phyloP scores from a whole-genome alignment of 2,329 filamentous ascomycete species.

The Colletotrichum sp. region DNA sequence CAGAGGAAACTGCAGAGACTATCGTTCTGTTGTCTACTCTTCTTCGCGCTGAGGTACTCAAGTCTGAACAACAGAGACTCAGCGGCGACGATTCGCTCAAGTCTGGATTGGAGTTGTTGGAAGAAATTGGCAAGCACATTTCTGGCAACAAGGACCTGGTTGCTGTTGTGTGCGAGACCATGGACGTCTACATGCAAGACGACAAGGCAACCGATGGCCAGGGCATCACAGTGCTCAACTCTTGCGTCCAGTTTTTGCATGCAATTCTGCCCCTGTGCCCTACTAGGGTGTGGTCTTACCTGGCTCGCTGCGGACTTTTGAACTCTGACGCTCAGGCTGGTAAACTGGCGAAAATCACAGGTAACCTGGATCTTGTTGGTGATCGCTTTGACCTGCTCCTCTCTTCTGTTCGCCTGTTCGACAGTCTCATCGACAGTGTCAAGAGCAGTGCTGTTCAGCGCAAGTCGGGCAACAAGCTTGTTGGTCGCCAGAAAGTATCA shows the following conservation, averaged over 20 bases:
- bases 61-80: constrained; percentile 25
- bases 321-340: constrained; percentile 78
- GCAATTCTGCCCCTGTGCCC: constrained; percentile 76
- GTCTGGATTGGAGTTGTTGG: constrained; percentile 53
- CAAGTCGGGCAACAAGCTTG: constrained; percentile 57
- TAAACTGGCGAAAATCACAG: constrained; percentile 77
- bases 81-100: constrained; percentile 25
- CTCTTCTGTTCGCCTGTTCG: constrained; percentile 75
- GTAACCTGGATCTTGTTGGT: constrained; percentile 78
- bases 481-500: constrained; percentile 47
- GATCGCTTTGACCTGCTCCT: constrained; percentile 80
- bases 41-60: constrained; percentile 57
- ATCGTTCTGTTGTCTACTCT: constrained; percentile 76
- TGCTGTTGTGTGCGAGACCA: constrained; percentile 80
- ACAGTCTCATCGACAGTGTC: constrained; percentile 76
- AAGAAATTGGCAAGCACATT: constrained; percentile 59
- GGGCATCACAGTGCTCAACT: constrained; percentile 67
- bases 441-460: constrained; percentile 71
- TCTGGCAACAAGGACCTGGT: constrained; percentile 74
- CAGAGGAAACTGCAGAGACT: constrained; percentile 72
- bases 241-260: constrained; percentile 81
- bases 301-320: constrained; percentile 81
- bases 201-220: constrained; percentile 61
- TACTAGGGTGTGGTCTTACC: constrained; percentile 86
- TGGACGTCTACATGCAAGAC: constrained; percentile 72